Conservation (phyloP, 2,329 filamentous ascomycete species). For the Neonectria faginata region DNA sequence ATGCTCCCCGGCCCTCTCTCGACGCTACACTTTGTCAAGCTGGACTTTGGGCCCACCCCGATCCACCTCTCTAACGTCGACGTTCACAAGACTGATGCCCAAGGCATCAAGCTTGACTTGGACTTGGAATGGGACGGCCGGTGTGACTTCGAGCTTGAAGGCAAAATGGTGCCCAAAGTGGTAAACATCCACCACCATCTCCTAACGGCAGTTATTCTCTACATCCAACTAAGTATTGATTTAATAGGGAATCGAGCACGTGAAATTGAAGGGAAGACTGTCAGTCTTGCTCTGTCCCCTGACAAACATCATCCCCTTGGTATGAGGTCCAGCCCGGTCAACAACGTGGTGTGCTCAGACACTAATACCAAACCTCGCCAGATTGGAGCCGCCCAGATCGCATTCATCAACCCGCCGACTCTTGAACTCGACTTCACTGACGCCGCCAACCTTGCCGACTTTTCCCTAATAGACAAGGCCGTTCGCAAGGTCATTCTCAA, state of each 20-base stretch:
- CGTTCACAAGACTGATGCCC: constrained; percentile 39
- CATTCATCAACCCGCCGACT: constrained; percentile 43
- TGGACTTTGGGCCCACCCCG: constrained; percentile 39
- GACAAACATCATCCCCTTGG: constrained; percentile 41
- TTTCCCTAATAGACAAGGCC: constrained; percentile 39
- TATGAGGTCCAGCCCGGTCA: constrained; percentile 18
- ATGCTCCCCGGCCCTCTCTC: constrained; percentile 43
- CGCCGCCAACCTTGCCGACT: constrained; percentile 43
- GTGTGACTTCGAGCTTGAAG: constrained; percentile 45
- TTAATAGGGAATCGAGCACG: constrained; percentile 40
- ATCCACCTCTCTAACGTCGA: constrained; percentile 41
- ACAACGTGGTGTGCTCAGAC: background rate
- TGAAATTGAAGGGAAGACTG: constrained; percentile 40
- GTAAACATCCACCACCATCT: constrained; percentile 23
- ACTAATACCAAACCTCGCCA: constrained; percentile 13
- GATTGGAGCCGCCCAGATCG: constrained; percentile 44
- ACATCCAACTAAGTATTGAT: constrained; percentile 3
- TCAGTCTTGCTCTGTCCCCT: constrained; percentile 41
- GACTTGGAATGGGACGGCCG: constrained; percentile 40
- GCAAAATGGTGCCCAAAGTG: constrained; percentile 42
- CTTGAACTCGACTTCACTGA: constrained; percentile 44
- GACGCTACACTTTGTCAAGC: constrained; percentile 38
- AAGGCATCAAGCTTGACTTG: constrained; percentile 46
- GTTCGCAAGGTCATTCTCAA: constrained; percentile 42
- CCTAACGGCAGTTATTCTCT: background rate